Base-by-base conservation (phyloP, 192 early-diverging fungal genomes). In the Coemansia sp. region DNA sequence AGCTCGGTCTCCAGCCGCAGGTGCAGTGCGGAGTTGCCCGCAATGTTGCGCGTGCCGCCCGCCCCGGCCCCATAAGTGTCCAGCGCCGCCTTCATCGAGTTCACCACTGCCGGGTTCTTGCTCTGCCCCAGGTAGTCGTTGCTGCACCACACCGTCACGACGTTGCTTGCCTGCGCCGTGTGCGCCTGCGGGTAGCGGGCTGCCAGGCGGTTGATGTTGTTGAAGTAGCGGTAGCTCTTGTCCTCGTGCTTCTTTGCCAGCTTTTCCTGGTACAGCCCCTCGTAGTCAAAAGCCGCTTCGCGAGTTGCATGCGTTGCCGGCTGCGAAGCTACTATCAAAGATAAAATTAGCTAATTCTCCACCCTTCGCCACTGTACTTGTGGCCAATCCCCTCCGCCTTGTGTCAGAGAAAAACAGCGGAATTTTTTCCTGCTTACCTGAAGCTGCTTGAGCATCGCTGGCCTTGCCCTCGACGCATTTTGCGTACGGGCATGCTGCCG, bases 41-140 rank as follows among this genome's bases (percentile, higher is more conserved):
- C 94, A 77, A 99, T 99, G 84, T 99, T 99, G 58, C 96, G 88
- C 16, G 96, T 99, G 58, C 96, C 96, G 57, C 96, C 96, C 18
- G 96, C 96, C 47, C 96, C 96, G 44, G 96, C 92, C 30, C 96
- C 96, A 79, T 99, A 99, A 55, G 82, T 90, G 82, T 93, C 90
- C 60, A 99, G 72, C 34, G 94, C 91, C 6, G 77, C 58, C 88
- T 97, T 96, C 94, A 98, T 98, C 40, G 83, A 82, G 10, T 93
- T 84, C 32, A 87, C 78, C 20, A 98, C 90, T 23, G 81, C 65
- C 3, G 89, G 90, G 77, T 90, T 86, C 81, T 91, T 92, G 51
- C 87, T 86, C 90, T 97, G 96, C 31, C 94, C 96, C 54, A 98
- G 84, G 68, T 98, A 98, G 76, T 98, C 96, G 84, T 98, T 98